A percentile compares a stretch with the other conserved stretches of the same genome.
phyloP scores from a whole-genome alignment of 768 basidiomycete species.

The Trametes cinnabarina region DNA sequence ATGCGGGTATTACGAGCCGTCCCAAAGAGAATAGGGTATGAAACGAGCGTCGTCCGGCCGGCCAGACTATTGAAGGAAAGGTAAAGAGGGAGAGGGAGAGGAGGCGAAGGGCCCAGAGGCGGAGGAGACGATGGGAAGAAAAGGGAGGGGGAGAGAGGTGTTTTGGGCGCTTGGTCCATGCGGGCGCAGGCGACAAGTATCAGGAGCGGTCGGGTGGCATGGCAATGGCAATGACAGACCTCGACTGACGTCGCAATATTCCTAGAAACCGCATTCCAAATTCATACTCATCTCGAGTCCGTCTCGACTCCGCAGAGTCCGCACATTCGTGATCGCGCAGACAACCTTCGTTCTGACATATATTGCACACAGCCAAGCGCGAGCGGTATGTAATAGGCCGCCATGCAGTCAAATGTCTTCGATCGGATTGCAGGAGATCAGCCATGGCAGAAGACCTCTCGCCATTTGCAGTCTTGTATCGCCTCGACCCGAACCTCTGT shows the following conservation, averaged over 20 bases:
- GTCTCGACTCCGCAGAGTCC: neutral
- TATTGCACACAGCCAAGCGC: neutral
- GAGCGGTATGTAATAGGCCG: neutral
- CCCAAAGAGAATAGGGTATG: slow-evolving; percentile 16
- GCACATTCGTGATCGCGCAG: neutral
- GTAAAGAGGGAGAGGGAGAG: slow-evolving; percentile 22
- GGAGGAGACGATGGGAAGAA: slow-evolving; percentile 19
- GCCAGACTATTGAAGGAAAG: slow-evolving; percentile 39
- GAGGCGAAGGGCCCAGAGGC: slow-evolving; percentile 16
- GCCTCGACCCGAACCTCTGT: slow-evolving; percentile 8
- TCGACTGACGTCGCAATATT: slow-evolving; percentile 5
- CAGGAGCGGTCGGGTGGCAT: slow-evolving; percentile 17
- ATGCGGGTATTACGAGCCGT: slow-evolving; percentile 15
- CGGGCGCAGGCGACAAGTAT: slow-evolving; percentile 4
- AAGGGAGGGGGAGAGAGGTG: slow-evolving; percentile 1
- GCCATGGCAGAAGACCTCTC: neutral
- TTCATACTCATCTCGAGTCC: neutral
- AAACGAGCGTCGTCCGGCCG: slow-evolving; percentile 47
- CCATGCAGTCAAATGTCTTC: neutral
- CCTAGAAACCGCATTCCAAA: slow-evolving; percentile 3
- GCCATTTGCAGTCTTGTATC: neutral
- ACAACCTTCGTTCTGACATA: neutral
- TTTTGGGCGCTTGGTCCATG: slow-evolving; percentile 8
- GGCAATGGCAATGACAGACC: slow-evolving; percentile 3
- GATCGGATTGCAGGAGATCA: neutral